Evolutionary conservation across 2,329 filamentous ascomycete species (phyloP).

Genomic region (Curvularia sp.): DNA sequence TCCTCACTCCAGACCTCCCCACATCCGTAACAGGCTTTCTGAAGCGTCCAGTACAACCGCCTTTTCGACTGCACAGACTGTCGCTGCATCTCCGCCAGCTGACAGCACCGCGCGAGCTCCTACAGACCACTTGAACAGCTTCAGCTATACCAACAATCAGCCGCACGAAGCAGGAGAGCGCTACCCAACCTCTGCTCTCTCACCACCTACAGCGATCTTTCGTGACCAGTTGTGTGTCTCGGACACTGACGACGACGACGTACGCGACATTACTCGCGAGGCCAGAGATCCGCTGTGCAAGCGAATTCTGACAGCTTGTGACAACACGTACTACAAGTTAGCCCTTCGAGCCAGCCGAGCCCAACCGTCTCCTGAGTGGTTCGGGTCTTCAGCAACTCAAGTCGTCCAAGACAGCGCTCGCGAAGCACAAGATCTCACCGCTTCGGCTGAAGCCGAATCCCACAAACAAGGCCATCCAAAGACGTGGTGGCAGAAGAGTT

Average conservation of each 20-base stretch:
- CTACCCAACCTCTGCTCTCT: slow-evolving; percentile 57
- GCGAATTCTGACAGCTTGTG: slow-evolving; percentile 34
- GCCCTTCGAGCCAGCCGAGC: slow-evolving; percentile 19
- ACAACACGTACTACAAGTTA: slow-evolving; percentile 17
- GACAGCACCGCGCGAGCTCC: slow-evolving; percentile 23
- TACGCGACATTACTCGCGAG: slow-evolving; percentile 31
- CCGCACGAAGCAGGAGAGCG: slow-evolving; percentile 55
- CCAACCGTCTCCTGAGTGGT: slow-evolving; percentile 25
- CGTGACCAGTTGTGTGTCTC: slow-evolving; percentile 34
- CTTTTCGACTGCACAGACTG: slow-evolving; percentile 23
- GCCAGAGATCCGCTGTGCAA: slow-evolving; percentile 31
- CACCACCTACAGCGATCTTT: slow-evolving; percentile 48
- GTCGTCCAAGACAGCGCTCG: slow-evolving; percentile 28
- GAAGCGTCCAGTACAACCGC: slow-evolving; percentile 34
- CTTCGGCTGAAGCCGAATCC: slow-evolving; percentile 26
- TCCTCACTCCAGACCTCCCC: slow-evolving; percentile 42
- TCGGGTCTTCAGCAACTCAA: slow-evolving; percentile 17
- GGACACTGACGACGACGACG: slow-evolving; percentile 40
- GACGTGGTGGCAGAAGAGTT: slow-evolving; percentile 34
- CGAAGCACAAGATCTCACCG: slow-evolving; percentile 28
- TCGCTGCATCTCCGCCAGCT: slow-evolving; percentile 22
- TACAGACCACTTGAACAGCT: slow-evolving; percentile 31
- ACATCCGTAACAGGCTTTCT: slow-evolving; percentile 41
- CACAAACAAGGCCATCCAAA: slow-evolving; percentile 34
- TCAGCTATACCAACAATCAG: slow-evolving; percentile 34